Conservation (phyloP, 441 rosid genomes). For the Populus hybrid region DNA sequence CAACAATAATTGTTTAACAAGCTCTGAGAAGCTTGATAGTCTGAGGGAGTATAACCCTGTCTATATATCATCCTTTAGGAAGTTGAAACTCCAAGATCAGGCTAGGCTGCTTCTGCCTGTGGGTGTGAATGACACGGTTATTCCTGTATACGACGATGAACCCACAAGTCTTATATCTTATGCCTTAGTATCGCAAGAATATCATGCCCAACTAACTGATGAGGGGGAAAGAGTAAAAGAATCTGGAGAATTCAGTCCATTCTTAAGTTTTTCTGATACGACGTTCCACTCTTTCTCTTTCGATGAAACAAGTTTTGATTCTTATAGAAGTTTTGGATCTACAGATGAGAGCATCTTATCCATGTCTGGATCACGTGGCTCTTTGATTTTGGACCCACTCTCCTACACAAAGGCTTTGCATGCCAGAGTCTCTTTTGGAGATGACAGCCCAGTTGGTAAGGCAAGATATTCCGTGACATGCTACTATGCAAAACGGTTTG, state of each 20-base stretch:
- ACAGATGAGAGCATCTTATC: conserved; percentile 56
- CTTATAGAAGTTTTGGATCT: conserved; percentile 58
- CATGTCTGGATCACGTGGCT: conserved; percentile 55
- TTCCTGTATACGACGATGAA: conserved; percentile 94
- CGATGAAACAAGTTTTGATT: conserved; percentile 53
- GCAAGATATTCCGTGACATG: conserved; percentile 80
- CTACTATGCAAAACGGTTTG: conserved; percentile 83
- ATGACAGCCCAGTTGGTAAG: conserved; percentile 66
- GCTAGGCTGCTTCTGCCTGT: conserved; percentile 74
- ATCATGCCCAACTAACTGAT: conserved; percentile 47
- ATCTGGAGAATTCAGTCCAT: conserved; percentile 47
- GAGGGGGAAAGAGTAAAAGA: conserved; percentile 46
- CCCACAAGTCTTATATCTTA: conserved; percentile 92
- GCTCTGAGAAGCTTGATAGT: conserved; percentile 70
- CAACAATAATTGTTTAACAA: conserved; percentile 60
- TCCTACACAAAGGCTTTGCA: conserved; percentile 63
- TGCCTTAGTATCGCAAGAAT: conserved; percentile 68
- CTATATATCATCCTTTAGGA: conserved; percentile 65
- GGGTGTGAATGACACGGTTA: conserved; percentile 67
- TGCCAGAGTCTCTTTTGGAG: conserved; percentile 70
- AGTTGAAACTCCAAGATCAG: conserved; percentile 59
- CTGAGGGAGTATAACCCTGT: conserved; percentile 67
- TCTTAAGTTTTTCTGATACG: conserved; percentile 45
- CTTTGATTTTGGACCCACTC: conserved; percentile 61
- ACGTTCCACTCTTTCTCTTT: conserved; percentile 29